Evolutionary conservation across 1,284 basidiomycete genomes (phyloP).

Genomic region (Ganoderma sp.): DNA sequence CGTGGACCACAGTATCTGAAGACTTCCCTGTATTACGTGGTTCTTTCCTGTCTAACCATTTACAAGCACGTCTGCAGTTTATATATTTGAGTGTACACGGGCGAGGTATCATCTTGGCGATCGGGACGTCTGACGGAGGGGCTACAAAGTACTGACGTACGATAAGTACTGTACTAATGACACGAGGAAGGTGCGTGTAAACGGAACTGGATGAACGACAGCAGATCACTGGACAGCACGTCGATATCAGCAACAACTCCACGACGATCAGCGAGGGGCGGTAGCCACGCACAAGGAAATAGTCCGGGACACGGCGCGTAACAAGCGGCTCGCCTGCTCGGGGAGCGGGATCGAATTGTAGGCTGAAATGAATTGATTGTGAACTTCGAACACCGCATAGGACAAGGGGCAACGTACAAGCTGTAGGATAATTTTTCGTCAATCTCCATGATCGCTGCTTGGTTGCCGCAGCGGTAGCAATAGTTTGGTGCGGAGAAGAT

Average conservation of each 20-base stretch:
- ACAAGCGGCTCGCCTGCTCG: constrained; percentile 98
- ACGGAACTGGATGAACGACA: constrained; percentile 15
- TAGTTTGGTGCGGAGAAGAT: constrained; percentile 99
- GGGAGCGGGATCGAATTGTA: constrained; percentile 99
- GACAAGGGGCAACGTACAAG: constrained; percentile 62
- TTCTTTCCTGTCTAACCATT: constrained; percentile 27
- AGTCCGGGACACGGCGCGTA: constrained; percentile 97
- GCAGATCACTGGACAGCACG: constrained; percentile 34
- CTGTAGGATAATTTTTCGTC: constrained; percentile 98
- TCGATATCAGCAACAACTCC: constrained; percentile 9
- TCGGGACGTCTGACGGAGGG: constrained; percentile 21
- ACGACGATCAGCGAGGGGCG: background rate
- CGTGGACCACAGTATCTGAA: background rate
- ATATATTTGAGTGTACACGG: constrained; percentile 28
- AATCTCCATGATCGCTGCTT: constrained; percentile 99
- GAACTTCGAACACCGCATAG: constrained; percentile 11
- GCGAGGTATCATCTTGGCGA: constrained; percentile 32
- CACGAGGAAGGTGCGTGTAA: constrained; percentile 16
- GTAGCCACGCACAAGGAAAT: constrained; percentile 75
- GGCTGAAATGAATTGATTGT: constrained; percentile 53
- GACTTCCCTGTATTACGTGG: constrained; percentile 27
- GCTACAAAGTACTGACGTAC: constrained; percentile 32
- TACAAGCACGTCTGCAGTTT: constrained; percentile 31
- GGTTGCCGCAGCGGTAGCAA: constrained; percentile 99
- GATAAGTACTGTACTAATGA: constrained; percentile 31